phyloP scores from a whole-genome alignment of 768 basidiomycete species.

The Trametes punicea region DNA sequence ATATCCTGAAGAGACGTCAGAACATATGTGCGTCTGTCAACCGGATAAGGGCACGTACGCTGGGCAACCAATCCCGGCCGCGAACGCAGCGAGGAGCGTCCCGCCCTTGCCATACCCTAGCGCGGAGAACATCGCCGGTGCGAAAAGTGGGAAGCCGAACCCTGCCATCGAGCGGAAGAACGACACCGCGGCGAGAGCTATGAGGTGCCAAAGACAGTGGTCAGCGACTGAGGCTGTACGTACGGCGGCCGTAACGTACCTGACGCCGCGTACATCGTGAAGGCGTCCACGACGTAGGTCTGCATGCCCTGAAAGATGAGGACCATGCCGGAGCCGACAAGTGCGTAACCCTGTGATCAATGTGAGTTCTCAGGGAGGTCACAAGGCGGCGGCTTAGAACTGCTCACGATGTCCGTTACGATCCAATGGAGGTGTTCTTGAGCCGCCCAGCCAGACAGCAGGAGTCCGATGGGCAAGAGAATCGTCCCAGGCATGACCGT shows the following conservation, averaged over 20 bases:
- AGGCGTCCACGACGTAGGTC: constrained; percentile 65
- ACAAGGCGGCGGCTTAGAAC: neutral
- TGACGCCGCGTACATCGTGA: constrained; percentile 65
- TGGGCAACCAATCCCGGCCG: constrained; percentile 54
- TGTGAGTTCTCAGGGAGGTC: neutral
- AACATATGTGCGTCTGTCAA: constrained; percentile 17
- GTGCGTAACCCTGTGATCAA: constrained; percentile 47
- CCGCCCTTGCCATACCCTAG: constrained; percentile 69
- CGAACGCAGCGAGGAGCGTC: constrained; percentile 55
- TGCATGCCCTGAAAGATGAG: constrained; percentile 62
- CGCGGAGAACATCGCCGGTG: constrained; percentile 58
- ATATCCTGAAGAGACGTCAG: constrained; percentile 35
- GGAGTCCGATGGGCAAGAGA: constrained; percentile 61
- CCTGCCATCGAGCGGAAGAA: constrained; percentile 63
- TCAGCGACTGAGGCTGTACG: constrained; percentile 32
- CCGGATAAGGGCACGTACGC: constrained; percentile 33
- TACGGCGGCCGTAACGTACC: constrained; percentile 50
- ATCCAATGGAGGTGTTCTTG: constrained; percentile 63
- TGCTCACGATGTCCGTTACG: constrained; percentile 57
- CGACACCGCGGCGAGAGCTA: constrained; percentile 62
- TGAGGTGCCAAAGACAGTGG: constrained; percentile 13
- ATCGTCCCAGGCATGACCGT: constrained; percentile 56
- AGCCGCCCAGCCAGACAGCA: constrained; percentile 72
- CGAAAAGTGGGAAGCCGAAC: constrained; percentile 74
- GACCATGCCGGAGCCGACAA: constrained; percentile 56